Percentiles rank a stretch among this genome's conserved stretches.
Evolutionary conservation across 2,329 filamentous ascomycete genomes (phyloP).

Genomic region (Colletotrichum graminicola): DNA sequence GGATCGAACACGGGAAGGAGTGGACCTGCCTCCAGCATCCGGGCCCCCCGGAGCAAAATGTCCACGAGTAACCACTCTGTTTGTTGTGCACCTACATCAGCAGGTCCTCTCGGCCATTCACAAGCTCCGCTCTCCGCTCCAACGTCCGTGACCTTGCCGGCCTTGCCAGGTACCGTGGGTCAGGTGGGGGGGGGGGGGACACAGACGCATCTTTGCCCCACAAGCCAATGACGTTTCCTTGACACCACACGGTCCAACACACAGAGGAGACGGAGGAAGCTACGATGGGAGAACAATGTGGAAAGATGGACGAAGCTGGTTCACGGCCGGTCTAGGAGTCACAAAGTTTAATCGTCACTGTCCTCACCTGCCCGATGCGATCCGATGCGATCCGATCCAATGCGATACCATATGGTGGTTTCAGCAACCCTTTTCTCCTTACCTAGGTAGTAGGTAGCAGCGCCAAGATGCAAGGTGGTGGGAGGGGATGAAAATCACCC

Average conservation of each 20-base stretch:
- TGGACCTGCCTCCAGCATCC: background rate
- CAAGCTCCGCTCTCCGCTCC: background rate
- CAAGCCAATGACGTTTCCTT: conserved; percentile 36
- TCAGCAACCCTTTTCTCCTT: conserved; percentile 20
- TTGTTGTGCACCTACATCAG: too few relatives aligned
- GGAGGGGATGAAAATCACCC: background rate
- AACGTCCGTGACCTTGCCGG: conserved; percentile 24
- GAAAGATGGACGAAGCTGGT: background rate
- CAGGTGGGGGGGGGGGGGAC: too few relatives aligned
- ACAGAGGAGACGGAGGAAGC: conserved; percentile 13
- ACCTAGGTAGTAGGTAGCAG: too few relatives aligned
- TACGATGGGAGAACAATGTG: background rate
- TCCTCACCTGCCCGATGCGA: background rate
- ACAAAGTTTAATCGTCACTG: background rate
- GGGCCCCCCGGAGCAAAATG: conserved; percentile 32
- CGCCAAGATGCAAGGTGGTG: background rate
- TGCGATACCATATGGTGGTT: background rate
- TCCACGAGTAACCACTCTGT: conserved; percentile 16
- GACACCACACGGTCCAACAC: conserved; percentile 25
- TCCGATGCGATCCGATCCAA: conserved; percentile 8
- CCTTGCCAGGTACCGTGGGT: background rate
- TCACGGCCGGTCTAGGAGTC: background rate
- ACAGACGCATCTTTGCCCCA: conserved; percentile 7
- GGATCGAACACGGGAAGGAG: conserved; percentile 17
- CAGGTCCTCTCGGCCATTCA: conserved; percentile 15